Base-by-base conservation (phyloP, 176 grass and related monocot genomes). In the Sorghum bicolor region DNA sequence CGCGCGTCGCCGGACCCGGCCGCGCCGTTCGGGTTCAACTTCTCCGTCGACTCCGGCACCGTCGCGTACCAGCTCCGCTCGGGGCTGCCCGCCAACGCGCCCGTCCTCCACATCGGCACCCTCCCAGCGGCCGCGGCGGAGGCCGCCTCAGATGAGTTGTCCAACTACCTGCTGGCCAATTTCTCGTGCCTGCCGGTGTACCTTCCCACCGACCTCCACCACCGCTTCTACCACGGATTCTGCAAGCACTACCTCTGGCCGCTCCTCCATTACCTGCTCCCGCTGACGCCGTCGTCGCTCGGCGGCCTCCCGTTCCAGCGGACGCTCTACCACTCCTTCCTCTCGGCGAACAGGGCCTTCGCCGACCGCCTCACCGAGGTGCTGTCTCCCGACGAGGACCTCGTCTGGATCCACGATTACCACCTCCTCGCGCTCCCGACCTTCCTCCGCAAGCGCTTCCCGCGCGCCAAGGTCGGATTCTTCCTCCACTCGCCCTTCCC, bases 171-270 rank as follows among this genome's bases (percentile, higher is more conserved):
- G 28, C 19, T 92, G 2, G 65, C 57, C 1, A 75, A 34, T 33
- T 97, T 97, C 87, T 90, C 89, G 1, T 98, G 92, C 85, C 81
- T 95, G 5, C 96, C 96, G 1, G 96, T 98, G 5, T 93, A 87
- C 76, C 62, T 98, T 6, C 96, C 92, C 2, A 12, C 34, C 30
- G 92, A 95, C 37, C 92, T 98, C 76, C 96, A 98, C 89, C 75
- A 74, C 34, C 83, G 89, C 0, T 98, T 93, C 88, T 98, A 98
- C 87, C 88, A 98, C 47, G 91, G 92, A 0, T 98, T 90, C 71
- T 98, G 96, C 87, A 98, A 98, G 89, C 96, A 98, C 93, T 98
- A 98, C 72, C 93, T 98, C 20, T 98, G 96, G 96, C 96, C 96
- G 45, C 85, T 98, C 8, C 93, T 95, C 76, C 96, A 98, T 80